Percentiles rank a stretch among this genome's conserved stretches.
Evolutionary conservation across 2,329 filamentous ascomycete species (phyloP).

Genomic region (Diaporthe vaccinii): DNA sequence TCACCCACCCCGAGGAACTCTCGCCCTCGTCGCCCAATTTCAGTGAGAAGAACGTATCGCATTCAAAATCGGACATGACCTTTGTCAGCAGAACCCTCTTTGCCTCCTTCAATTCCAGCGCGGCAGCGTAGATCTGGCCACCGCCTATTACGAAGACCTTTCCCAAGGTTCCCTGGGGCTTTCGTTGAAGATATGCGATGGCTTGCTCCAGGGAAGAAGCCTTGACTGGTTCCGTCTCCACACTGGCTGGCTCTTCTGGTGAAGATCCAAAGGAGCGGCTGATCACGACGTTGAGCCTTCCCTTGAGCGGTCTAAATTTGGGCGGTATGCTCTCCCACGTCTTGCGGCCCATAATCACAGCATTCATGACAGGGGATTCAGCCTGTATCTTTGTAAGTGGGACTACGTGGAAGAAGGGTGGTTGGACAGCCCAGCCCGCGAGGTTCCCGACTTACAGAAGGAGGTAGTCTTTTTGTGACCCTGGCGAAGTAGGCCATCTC

Average conservation of each 20-base stretch:
- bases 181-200: slow-evolving; percentile 59
- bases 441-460: slow-evolving; percentile 49
- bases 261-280: slow-evolving; percentile 63
- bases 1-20: slow-evolving; percentile 64
- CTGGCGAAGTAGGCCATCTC: slow-evolving; percentile 98
- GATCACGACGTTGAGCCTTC: slow-evolving; percentile 86
- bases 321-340: slow-evolving; percentile 93
- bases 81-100: slow-evolving; percentile 78
- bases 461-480: slow-evolving; percentile 79
- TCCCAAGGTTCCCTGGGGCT: slow-evolving; percentile 57
- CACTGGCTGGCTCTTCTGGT: slow-evolving; percentile 37
- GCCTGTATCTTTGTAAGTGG: slow-evolving; percentile 44
- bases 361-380: slow-evolving; percentile 65
- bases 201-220: slow-evolving; percentile 71
- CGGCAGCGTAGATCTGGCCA: slow-evolving; percentile 83
- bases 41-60: slow-evolving; percentile 82
- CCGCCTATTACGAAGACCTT: slow-evolving; percentile 91
- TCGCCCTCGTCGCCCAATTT: slow-evolving; percentile 56
- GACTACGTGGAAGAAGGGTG: background rate
- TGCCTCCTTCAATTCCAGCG: slow-evolving; percentile 71
- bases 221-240: slow-evolving; percentile 67
- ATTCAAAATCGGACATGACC: slow-evolving; percentile 78
- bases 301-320: slow-evolving; percentile 82
- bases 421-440: background rate
- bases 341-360: slow-evolving; percentile 97